Conservation (phyloP, 768 basidiomycete genomes). For the Leccinum boreale region DNA sequence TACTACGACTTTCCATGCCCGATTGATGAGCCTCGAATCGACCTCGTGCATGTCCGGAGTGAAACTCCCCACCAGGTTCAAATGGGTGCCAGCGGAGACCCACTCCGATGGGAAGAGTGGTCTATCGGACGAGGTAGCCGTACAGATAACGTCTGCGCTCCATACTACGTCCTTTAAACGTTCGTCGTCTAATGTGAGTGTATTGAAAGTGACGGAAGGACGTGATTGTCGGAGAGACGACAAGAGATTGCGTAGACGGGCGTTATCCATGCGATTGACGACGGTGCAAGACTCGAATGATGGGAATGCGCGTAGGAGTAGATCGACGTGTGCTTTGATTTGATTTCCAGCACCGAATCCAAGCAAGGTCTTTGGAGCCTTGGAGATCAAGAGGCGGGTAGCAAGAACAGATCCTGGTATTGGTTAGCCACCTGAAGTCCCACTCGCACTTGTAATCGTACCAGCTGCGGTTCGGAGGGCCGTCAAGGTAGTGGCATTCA, state of each 20-base stretch:
- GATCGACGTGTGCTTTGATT: constrained; percentile 58
- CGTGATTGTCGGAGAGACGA: constrained; percentile 25
- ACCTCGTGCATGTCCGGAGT: constrained; percentile 81
- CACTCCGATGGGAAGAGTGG: constrained; percentile 71
- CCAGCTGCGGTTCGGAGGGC: constrained; percentile 83
- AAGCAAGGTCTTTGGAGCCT: constrained; percentile 44
- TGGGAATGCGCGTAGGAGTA: constrained; percentile 57
- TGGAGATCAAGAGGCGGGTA: constrained; percentile 47
- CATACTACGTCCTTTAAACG: constrained; percentile 13
- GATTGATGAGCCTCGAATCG: constrained; percentile 50
- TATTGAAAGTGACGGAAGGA: constrained; percentile 22
- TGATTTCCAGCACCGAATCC: constrained; percentile 77
- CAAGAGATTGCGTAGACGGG: constrained; percentile 42
- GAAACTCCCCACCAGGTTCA: constrained; percentile 81
- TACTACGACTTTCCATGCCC: constrained; percentile 61
- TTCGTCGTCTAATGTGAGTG: constrained; percentile 7
- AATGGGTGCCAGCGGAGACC: constrained; percentile 59
- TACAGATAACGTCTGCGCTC: constrained; percentile 52
- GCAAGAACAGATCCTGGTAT: constrained; percentile 65
- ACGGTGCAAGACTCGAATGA: constrained; percentile 54
- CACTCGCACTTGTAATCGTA: constrained; percentile 24
- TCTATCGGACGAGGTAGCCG: constrained; percentile 65
- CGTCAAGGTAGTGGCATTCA: constrained; percentile 78
- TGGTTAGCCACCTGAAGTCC: neutral
- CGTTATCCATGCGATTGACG: constrained; percentile 56